Percentiles rank a stretch among this genome's conserved stretches.
Conservation (phyloP, 2,329 filamentous ascomycete species). For the Claviceps pusilla region DNA sequence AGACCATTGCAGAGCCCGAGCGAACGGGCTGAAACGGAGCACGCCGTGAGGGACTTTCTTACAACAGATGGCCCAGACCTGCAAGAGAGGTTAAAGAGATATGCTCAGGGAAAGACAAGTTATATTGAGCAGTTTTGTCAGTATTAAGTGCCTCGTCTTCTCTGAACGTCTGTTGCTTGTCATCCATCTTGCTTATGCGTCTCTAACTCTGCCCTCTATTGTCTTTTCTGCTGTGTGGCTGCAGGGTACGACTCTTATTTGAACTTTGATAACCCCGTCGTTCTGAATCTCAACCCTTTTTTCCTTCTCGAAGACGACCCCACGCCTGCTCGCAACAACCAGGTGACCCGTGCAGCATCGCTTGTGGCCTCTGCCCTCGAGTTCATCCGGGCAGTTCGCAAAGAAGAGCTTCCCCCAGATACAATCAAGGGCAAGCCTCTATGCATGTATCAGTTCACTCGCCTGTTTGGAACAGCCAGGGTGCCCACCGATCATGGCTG, state of each 20-base stretch:
- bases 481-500: conserved; percentile 91
- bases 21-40: conserved; percentile 69
- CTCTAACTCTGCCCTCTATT: conserved; percentile 4
- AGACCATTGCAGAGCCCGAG: conserved; percentile 65
- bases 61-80: conserved; percentile 66
- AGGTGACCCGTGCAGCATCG: conserved; percentile 86
- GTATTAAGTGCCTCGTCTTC: conserved; percentile 19
- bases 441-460: conserved; percentile 97
- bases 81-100: conserved; percentile 79
- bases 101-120: conserved; percentile 79
- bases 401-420: conserved; percentile 85
- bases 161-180: neutral
- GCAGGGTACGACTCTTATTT: conserved; percentile 96
- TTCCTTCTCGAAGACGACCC: conserved; percentile 96
- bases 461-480: conserved; percentile 84
- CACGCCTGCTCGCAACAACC: conserved; percentile 88
- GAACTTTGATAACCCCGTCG: conserved; percentile 94
- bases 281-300: conserved; percentile 94
- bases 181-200: neutral
- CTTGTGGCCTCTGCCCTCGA: conserved; percentile 78
- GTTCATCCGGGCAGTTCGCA: conserved; percentile 83
- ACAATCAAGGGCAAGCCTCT: conserved; percentile 68
- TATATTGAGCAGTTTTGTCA: conserved; percentile 98
- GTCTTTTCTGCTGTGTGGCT: neutral
- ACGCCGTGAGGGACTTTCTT: conserved; percentile 72